A percentile compares a stretch with the other conserved stretches of the same genome.
phyloP scores from a whole-genome alignment of 2,329 filamentous ascomycete genomes.

The Calonectria multiphialidica region DNA sequence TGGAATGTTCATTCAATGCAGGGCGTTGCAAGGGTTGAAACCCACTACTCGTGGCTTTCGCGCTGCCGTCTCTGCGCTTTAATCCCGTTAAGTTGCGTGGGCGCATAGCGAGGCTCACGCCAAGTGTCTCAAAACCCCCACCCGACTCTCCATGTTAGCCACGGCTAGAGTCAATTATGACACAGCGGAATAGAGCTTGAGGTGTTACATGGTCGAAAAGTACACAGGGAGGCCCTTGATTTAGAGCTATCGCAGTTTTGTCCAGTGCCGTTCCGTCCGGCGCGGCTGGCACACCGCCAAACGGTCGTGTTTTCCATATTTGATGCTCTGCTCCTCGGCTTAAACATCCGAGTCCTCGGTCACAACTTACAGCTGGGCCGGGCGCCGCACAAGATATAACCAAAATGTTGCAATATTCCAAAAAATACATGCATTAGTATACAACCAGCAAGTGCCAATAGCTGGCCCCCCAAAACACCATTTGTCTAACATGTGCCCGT shows the following conservation, averaged over 20 bases:
- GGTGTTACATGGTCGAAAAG: neutral
- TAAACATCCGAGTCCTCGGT: neutral
- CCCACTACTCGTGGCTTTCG: neutral
- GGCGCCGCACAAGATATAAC: neutral
- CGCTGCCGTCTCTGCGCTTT: neutral
- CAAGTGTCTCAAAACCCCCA: conserved; percentile 5
- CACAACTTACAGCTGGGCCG: neutral
- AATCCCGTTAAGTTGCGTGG: neutral
- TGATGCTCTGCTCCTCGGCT: neutral
- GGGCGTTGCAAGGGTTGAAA: neutral
- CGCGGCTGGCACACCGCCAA: neutral
- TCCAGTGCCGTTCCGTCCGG: neutral
- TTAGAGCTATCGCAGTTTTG: neutral
- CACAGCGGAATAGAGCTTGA: neutral
- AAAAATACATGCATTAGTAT: conserved; percentile 23
- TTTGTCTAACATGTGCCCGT: conserved; percentile 21
- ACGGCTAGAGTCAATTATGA: neutral
- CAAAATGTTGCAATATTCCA: conserved; percentile 14
- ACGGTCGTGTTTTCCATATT: neutral
- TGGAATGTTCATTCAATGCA: neutral
- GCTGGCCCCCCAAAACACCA: conserved; percentile 21
- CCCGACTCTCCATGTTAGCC: neutral
- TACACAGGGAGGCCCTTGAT: neutral
- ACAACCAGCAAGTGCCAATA: conserved; percentile 12
- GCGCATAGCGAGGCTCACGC: neutral